phyloP scores from a whole-genome alignment of 2,329 filamentous ascomycete genomes.

The Incumbomyces delicatus region DNA sequence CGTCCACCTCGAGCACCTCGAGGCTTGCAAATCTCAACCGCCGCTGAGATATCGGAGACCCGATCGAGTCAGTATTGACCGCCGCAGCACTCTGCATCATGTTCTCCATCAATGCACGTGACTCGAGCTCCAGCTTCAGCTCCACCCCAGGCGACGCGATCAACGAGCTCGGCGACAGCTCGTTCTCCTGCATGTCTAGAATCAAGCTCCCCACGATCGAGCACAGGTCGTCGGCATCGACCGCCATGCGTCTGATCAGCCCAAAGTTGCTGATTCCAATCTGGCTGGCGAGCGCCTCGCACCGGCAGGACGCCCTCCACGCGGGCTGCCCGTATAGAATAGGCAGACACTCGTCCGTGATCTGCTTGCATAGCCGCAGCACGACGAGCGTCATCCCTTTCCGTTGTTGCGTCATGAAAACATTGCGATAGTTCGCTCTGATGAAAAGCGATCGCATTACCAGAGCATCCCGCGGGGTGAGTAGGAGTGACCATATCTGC shows the following conservation, averaged over 20 bases:
- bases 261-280: constrained; percentile 3
- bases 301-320: not conserved
- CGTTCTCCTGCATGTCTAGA: not conserved
- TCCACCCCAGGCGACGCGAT: not conserved
- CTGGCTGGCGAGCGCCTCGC: constrained; percentile 1
- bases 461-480: not conserved
- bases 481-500: constrained; percentile 3
- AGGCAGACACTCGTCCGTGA: constrained; percentile 1
- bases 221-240: constrained; percentile 1
- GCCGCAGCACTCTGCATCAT: not conserved
- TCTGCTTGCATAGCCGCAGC: constrained; percentile 4
- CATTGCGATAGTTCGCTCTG: not conserved
- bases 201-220: not conserved
- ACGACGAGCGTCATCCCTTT: not conserved
- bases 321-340: not conserved
- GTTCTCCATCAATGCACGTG: not conserved
- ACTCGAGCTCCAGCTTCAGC: constrained; percentile 1
- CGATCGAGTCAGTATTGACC: not conserved
- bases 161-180: not conserved
- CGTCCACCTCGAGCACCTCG: constrained; percentile 2
- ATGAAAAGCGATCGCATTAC: constrained; percentile 6
- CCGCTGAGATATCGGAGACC: not conserved
- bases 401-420: constrained; percentile 5
- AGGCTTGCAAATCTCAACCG: constrained; percentile 3
- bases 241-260: constrained; percentile 1